Evolutionary conservation across 768 basidiomycete genomes (phyloP).

Genomic region (Boletus rubropictus): DNA sequence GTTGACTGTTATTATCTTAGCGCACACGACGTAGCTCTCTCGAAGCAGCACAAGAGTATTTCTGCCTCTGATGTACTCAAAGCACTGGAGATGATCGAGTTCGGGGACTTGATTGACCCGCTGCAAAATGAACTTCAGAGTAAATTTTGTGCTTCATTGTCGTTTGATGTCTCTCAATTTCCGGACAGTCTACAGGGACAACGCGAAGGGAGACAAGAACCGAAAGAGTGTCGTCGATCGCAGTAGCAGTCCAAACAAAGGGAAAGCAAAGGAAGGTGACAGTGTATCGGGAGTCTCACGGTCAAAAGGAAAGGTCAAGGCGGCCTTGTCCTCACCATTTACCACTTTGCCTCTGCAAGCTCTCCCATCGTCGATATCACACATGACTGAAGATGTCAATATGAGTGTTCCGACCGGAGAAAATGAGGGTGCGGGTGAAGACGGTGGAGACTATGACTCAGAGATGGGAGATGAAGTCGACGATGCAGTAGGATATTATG

Average conservation of each 20-base stretch:
- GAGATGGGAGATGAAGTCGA: slow-evolving; percentile 24
- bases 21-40: slow-evolving; percentile 82
- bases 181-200: slow-evolving; percentile 56
- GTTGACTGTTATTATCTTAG: slow-evolving; percentile 35
- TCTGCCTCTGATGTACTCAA: slow-evolving; percentile 87
- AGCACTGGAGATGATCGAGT: slow-evolving; percentile 74
- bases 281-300: slow-evolving; percentile 27
- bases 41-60: slow-evolving; percentile 82
- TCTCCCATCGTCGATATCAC: slow-evolving; percentile 25
- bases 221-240: slow-evolving; percentile 25
- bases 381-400: slow-evolving; percentile 23
- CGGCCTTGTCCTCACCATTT: slow-evolving; percentile 22
- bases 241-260: slow-evolving; percentile 24
- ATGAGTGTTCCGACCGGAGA: slow-evolving; percentile 21
- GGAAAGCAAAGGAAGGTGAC: slow-evolving; percentile 30
- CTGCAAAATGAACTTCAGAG: slow-evolving; percentile 63
- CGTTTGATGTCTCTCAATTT: neutral
- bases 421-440: slow-evolving; percentile 32
- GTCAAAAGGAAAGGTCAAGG: slow-evolving; percentile 30
- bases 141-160: slow-evolving; percentile 19
- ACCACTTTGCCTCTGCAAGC: slow-evolving; percentile 27
- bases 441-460: slow-evolving; percentile 21
- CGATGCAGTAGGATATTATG: slow-evolving; percentile 25
- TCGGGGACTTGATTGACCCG: slow-evolving; percentile 60
- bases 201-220: slow-evolving; percentile 56